Base-by-base conservation (phyloP, 148 eudicot genomes). In the Rhododendron vialii region DNA sequence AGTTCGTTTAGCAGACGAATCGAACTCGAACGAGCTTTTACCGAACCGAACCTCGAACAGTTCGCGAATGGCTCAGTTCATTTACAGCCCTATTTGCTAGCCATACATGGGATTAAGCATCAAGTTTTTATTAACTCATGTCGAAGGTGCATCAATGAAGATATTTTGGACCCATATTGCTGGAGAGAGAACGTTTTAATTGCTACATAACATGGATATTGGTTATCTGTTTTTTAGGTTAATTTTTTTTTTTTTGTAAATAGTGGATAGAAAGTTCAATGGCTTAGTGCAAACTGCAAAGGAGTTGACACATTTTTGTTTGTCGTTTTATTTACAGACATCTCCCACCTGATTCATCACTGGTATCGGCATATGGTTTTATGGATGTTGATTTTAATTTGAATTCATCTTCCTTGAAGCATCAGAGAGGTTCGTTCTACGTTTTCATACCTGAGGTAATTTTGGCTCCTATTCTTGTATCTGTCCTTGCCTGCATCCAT, bases 401-500 rank as follows among this genome's bases (percentile, higher is more conserved):
- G 82, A 85, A 86, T 36, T 87, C 93, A 74, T 90, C 95, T 85
- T 88, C 90, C 81, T 45, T 90, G 87, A 89, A 88, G 92, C 91
- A 73, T 78, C 90, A 85, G 81, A 90, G 79, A 85, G 93, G 93
- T 91, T 93, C 95, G 78, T 90, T 86, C 88, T 93, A 92, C 90
- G 87, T 94, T 77, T 90, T 93, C 63, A 91, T 98, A 89, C 99
- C 99, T 81, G 95, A 94, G 95, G 99, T 98, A 89, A 90, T 90
- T 91, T 76, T 88, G 53, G 69, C 38, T 71, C 76, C 13, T 14
- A 71, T 71, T 71, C 73, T 51, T 51, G 85, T 77, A 74, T 59
- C 83, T 81, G 86, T 6, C 77, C 83, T 69, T 7, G 81, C n/a
- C 84, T 77, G 78, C 41, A 41, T 71, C 38, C 76, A 71, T 71